Percentiles rank a stretch among this genome's conserved stretches.
Conservation (phyloP, 192 early-diverging fungal species). For the Bifiguratus adelaidae region DNA sequence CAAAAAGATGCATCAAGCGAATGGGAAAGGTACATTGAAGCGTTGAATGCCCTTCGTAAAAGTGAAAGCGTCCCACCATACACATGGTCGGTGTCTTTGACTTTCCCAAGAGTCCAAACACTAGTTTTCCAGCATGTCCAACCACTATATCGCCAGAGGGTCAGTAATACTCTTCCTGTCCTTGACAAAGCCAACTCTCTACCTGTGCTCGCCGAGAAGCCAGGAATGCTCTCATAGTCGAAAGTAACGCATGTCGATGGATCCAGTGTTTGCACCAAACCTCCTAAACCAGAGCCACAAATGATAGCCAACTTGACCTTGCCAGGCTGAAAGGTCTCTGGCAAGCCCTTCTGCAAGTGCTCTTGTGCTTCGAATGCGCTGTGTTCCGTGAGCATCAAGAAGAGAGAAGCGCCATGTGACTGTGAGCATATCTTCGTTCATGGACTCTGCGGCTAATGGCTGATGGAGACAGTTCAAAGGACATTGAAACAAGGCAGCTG, state of each 20-base stretch:
- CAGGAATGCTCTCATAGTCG: slow-evolving; percentile 71
- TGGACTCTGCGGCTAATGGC: too few species aligned
- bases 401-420: too few species aligned
- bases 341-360: too few species aligned
- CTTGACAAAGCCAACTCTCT: not conserved
- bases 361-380: too few species aligned
- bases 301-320: slow-evolving; percentile 65
- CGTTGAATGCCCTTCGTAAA: slow-evolving; percentile 81
- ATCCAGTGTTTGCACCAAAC: slow-evolving; percentile 61
- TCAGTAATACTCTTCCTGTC: not conserved
- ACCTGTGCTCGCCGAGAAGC: slow-evolving; percentile 73
- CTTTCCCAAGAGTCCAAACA: slow-evolving; percentile 72
- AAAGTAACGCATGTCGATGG: slow-evolving; percentile 44
- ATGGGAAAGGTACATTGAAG: slow-evolving; percentile 76
- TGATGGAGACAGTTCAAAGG: too few species aligned
- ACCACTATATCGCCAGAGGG: slow-evolving; percentile 25
- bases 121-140: slow-evolving; percentile 72
- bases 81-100: slow-evolving; percentile 52
- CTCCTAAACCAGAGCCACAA: slow-evolving; percentile 77
- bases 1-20: slow-evolving; percentile 75
- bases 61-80: slow-evolving; percentile 87
- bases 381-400: too few species aligned
- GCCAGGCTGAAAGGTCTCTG: slow-evolving; percentile 14
- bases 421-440: too few species aligned
- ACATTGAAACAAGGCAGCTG: too few species aligned